Conservation (phyloP, 78 protist species). For the Dictyostelium purpureum region DNA sequence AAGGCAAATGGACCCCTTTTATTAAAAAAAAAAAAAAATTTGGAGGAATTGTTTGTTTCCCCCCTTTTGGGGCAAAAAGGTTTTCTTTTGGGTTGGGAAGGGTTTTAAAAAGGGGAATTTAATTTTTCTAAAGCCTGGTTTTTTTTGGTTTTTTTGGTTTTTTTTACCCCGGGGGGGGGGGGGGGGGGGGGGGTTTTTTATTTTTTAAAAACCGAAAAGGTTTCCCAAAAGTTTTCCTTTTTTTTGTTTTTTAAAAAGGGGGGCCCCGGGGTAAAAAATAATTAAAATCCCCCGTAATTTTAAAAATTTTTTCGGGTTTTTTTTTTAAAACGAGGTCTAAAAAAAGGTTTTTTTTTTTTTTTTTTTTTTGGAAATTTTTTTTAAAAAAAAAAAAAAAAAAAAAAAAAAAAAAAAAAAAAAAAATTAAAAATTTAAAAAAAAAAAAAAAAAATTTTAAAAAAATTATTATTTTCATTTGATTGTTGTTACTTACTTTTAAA, state of each 20-base stretch:
- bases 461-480: too few species aligned
- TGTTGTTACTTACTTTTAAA: too few species aligned
- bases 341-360: not conserved
- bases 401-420: not conserved
- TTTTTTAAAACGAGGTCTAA: not conserved
- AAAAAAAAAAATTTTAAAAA: too few species aligned
- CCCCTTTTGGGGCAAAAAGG: not conserved
- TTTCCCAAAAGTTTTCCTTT: too few species aligned
- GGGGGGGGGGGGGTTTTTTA: too few species aligned
- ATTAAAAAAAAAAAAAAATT: slow-evolving; percentile 26
- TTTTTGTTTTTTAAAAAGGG: too few species aligned
- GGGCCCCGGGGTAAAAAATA: too few species aligned
- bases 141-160: not conserved
- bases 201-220: too few species aligned
- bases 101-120: too few species aligned
- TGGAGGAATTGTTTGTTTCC: slow-evolving; percentile 8
- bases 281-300: not conserved
- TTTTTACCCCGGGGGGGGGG: too few species aligned
- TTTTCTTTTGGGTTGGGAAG: not conserved
- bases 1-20: not conserved
- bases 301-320: not conserved
- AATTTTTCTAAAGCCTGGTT: too few species aligned
- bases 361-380: not conserved
- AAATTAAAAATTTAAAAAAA: not conserved
- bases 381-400: not conserved